phyloP scores from a whole-genome alignment of 352 stramenopile genomes.

The Thalassiosira ordinaria region DNA sequence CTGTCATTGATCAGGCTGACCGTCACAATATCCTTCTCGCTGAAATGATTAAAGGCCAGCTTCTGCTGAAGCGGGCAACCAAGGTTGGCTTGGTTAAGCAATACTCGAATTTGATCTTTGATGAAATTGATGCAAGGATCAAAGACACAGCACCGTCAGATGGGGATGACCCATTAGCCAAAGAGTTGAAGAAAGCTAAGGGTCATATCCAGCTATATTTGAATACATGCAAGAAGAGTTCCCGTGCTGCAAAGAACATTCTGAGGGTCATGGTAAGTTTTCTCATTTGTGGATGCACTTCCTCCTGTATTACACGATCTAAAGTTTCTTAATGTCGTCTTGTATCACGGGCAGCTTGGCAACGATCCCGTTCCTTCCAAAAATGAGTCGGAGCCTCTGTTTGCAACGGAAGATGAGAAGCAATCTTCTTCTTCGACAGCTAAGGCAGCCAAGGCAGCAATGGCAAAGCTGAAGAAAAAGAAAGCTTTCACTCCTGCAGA shows the following conservation, averaged over 20 bases:
- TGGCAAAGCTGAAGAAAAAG: conserved; percentile 61
- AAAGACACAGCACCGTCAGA: conserved; percentile 30
- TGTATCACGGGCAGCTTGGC: conserved; percentile 45
- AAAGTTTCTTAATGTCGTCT: too few relatives aligned
- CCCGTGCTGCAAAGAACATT: conserved; percentile 76
- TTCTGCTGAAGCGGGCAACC: conserved; percentile 39
- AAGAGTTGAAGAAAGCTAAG: conserved; percentile 58
- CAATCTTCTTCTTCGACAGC: conserved; percentile 21
- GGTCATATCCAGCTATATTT: conserved; percentile 67
- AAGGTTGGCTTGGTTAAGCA: conserved; percentile 32
- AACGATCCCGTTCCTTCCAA: conserved; percentile 58
- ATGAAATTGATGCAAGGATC: conserved; percentile 44
- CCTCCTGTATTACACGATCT: too few relatives aligned
- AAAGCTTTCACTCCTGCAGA: conserved; percentile 53
- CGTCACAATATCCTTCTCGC: conserved; percentile 70
- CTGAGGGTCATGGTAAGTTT: conserved; percentile 73
- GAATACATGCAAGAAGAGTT: conserved; percentile 37
- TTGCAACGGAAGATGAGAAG: conserved; percentile 47
- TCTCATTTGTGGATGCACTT: not conserved
- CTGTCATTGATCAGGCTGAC: conserved; percentile 71
- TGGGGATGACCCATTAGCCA: conserved; percentile 28
- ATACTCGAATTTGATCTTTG: conserved; percentile 34
- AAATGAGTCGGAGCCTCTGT: conserved; percentile 43
- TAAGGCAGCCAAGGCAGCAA: conserved; percentile 35
- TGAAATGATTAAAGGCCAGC: conserved; percentile 65